Evolutionary conservation across 176 grass and related monocot genomes (phyloP), one percentile per base, ranked within the genome.

Genomic region (Alloteropsis semialata): DNA sequence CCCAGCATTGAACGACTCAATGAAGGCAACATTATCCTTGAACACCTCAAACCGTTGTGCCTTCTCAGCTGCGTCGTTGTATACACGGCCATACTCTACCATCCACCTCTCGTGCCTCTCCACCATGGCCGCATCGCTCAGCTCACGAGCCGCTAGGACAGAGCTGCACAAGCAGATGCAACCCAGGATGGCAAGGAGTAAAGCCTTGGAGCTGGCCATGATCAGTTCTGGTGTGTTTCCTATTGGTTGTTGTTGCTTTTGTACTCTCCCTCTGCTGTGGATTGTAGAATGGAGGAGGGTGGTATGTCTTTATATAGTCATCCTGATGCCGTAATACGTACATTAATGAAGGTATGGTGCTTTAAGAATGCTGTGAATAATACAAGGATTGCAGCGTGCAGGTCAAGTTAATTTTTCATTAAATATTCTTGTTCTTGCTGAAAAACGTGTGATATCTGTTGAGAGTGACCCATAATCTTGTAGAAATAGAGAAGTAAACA

Each of bases 131-230:
- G 16, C 80, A 0, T 21, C 32, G 10, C 41, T 70, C 41, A 84
- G 58, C 32, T 75, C 58, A 6, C 44, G n/a, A 5, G 59, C 58
- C 6, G 16, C 42, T 0, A 32, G n/a, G 67, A 10, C 5, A 46
- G 65, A 6, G 41, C 51, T 22, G 3, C 10, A 54, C 1, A 41
- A 7, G 51, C 24, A 59, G 1, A 11, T 7, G 12, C 17, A 59
- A 10, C 74, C 36, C 18, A 77, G 36, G 37, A 77, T 61, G 55
- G 37, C 55, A 12, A 29, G 12, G 4, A 88, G 29, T 46, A 88
- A 45, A 77, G 76, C 29, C 44, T 85, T 29, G 89, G 85, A 54
- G 69, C 21, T 77, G 61, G 48, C 1, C 89, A 91, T 71, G 85
- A 69, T 27, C 75, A 87, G 16, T 13, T 13, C 14, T 38, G 9